These are phyloP conservation scores for Escallonia rubra DNA, from an alignment of 129 eudicot genomes.

Conservation along the genomic window DNA sequence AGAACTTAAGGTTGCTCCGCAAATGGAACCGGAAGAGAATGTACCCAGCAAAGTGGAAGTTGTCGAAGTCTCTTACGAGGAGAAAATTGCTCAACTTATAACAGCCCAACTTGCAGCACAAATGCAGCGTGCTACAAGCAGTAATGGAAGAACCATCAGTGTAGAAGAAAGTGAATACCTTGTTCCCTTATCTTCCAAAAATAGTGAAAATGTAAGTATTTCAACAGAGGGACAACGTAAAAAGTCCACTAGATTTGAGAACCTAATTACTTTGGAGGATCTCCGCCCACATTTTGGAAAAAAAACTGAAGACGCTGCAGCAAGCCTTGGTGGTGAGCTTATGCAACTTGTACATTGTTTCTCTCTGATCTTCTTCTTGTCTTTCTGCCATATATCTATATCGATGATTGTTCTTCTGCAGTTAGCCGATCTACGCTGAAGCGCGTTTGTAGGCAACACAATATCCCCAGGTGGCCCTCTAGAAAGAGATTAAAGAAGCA, in stretches of 20 bases:
- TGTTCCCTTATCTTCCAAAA: too few relatives aligned
- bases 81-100: neutral
- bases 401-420: neutral
- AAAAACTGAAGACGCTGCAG: neutral
- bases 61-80: neutral
- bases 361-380: neutral
- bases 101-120: neutral
- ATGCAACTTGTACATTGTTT: neutral
- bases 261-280: too few relatives aligned
- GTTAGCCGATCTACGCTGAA: slow-evolving; percentile 1
- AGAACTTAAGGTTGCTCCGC: slow-evolving; percentile 1
- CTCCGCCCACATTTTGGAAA: neutral
- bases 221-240: too few relatives aligned
- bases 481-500: neutral
- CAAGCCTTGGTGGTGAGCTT: neutral
- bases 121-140: neutral
- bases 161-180: too few relatives aligned
- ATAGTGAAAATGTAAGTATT: too few relatives aligned
- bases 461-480: slow-evolving; percentile 1
- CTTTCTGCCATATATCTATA: neutral
- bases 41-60: too few relatives aligned
- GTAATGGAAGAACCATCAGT: neutral
- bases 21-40: neutral
- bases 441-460: neutral
- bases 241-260: too few relatives aligned